Base-by-base conservation (phyloP, 371 early-diverging fungal genomes). In the Actinomortierella ambigua region DNA sequence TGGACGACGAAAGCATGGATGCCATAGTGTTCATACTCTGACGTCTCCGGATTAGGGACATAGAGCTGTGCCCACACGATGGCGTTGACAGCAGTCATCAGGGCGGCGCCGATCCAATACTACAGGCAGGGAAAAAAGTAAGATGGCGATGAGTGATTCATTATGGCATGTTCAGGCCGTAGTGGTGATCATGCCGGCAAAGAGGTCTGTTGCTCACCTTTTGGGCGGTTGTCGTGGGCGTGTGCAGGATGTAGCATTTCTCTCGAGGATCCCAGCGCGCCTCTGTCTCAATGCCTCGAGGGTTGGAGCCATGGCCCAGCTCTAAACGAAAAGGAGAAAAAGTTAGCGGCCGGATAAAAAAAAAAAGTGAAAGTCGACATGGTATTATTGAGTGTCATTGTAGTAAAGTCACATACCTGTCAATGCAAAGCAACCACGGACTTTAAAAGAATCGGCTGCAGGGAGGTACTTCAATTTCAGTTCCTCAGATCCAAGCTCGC, bases 21-120 rank as follows among this genome's bases (percentile, higher is more conserved):
- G 14, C 61, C 61, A 5, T 60, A 46, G 46, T 60, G 61, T 29
- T 52, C 20, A 24, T 29, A 40, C n/a, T 27, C n/a, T 6, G 20
- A 34, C 20, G 52, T 46, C 7, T n/a, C 7, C 0, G 61, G 61
- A 34, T 53, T 6, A 20, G 61, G 61, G 13, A 53, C 40, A 15
- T 53, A 60, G 0, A 60, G 49, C 43, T 60, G 61, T 0, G 61
- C 61, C 61, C 61, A 60, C 2, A 60, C 61, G 11, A 60, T 43
- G 39, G 23, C 22, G 47, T 53, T 60, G 61, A 47, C 27, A 1
- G 61, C 61, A 0, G 61, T 60, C 24, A 53, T 53, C 15, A 53
- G 53, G 5, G 61, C 61, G 1, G 53, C 61, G 23, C 61, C 61
- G 39, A 60, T 60, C 61, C 61, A 60, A 48, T 60, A 60, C 61